phyloP scores from a whole-genome alignment of 768 basidiomycete genomes.

The Agaricus subrufescens region DNA sequence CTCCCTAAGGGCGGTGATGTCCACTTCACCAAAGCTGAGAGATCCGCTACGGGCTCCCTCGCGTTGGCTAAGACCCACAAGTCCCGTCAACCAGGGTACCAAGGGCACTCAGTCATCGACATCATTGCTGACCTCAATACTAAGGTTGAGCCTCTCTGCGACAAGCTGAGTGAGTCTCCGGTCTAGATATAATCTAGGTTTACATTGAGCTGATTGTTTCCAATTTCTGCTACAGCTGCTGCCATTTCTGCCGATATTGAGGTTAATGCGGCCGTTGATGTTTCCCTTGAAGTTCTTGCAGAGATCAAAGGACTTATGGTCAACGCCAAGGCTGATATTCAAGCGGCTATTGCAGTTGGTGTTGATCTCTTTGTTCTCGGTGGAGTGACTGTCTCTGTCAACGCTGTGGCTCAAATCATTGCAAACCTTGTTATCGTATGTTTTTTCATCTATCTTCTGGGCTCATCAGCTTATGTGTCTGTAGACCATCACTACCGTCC shows the following conservation, averaged over 20 bases:
- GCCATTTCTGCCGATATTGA: background rate
- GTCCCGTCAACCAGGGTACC: background rate
- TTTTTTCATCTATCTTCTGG: conserved; percentile 3
- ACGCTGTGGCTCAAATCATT: conserved; percentile 7
- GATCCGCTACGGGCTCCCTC: too few species aligned
- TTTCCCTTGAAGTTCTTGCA: conserved; percentile 12
- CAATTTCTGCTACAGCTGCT: background rate
- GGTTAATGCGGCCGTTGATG: conserved; percentile 6
- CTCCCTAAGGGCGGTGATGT: too few species aligned
- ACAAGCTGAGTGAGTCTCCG: background rate
- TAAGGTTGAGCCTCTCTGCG: conserved; percentile 8
- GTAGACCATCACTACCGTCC: background rate
- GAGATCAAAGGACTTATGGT: conserved; percentile 11
- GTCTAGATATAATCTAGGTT: background rate
- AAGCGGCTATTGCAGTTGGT: conserved; percentile 12
- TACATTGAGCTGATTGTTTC: background rate
- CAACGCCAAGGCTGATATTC: conserved; percentile 10
- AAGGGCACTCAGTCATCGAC: background rate
- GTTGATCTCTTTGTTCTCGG: conserved; percentile 10
- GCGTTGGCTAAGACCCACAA: too few species aligned
- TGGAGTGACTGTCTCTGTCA: conserved; percentile 13
- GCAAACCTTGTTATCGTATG: conserved; percentile 6
- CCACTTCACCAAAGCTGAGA: too few species aligned
- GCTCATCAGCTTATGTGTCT: background rate
- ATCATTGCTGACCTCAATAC: conserved; percentile 8